Conservation (phyloP, 495 filamentous ascomycete species). For the Penicillium crystallinum region DNA sequence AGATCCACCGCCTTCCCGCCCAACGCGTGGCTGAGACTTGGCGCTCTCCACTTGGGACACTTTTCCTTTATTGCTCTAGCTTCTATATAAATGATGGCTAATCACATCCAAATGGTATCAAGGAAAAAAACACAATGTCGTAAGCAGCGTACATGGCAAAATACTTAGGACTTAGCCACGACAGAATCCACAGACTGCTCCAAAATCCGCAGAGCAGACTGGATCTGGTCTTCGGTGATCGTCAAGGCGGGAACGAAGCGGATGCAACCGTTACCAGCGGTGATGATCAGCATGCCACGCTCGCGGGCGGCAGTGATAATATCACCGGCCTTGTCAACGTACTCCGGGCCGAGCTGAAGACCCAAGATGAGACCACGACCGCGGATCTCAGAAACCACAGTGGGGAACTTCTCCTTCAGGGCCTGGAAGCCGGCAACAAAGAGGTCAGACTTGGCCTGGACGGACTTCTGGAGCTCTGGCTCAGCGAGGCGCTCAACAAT, state of each 20-base stretch:
- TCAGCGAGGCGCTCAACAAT: conserved; percentile 70
- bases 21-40: not conserved
- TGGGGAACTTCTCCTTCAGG: conserved; percentile 63
- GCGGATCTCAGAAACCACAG: conserved; percentile 68
- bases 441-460: conserved; percentile 58
- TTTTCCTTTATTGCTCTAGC: conserved; percentile 1
- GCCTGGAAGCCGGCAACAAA: conserved; percentile 60
- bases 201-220: conserved; percentile 67
- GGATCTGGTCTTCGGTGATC: conserved; percentile 70
- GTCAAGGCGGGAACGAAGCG: conserved; percentile 80
- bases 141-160: conserved; percentile 11
- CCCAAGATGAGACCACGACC: conserved; percentile 83
- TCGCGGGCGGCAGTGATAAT: conserved; percentile 83
- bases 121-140: conserved; percentile 7
- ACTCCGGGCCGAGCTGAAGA: conserved; percentile 69
- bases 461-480: conserved; percentile 55
- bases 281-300: conserved; percentile 84
- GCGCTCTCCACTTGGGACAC: not conserved
- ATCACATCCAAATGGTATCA: conserved; percentile 14
- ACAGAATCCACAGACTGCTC: conserved; percentile 66
- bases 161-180: conserved; percentile 18
- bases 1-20: conserved; percentile 9
- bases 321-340: conserved; percentile 46
- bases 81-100: conserved; percentile 2
- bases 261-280: conserved; percentile 81